Evolutionary conservation across 148 eudicot species (phyloP), one percentile per base, ranked within the genome.

Genomic region (Hydrangea macrophylla): DNA sequence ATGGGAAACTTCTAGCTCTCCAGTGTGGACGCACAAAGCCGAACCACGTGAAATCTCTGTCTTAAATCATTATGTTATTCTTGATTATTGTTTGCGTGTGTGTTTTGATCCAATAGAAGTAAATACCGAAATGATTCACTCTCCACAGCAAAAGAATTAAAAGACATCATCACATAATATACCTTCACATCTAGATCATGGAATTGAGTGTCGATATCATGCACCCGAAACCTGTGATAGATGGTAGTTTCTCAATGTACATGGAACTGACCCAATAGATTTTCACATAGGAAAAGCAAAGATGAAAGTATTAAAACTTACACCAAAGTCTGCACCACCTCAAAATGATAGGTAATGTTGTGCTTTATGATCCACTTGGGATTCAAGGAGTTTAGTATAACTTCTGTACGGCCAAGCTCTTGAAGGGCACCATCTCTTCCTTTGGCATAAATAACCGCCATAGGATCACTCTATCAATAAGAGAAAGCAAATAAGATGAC

Each of bases 401-500:
- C 94, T 87, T 95, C 99, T 31, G 97, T 91, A 45, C 99, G 93
- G 20, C 87, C 88, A 84, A 85, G 73, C 84, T 95, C 99, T 82
- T 89, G 93, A 74, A 95, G 93, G 8, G 79, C 70, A 67, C 96
- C 97, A 80, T 91, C 90, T 77, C 83, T 84, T 82, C 84, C 87
- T 84, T 87, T 91, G 53, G 78, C 51, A 79, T 95, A 95, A 59
- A 87, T 68, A 66, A 91, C 92, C 32, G 81, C 91, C 93, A 95
- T 87, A 45, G 99, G 97, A 76, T 95, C 99, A 79, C 97, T 91
- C 99, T 95, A 83, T 70, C 71, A 75, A 67, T 70, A 68, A 68
- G 71, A 63, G 53, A 76, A 42, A 62, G 67, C 55, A 9, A 25
- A 30, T 56, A 59, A 71, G 62, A 40, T 62, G 27, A 32, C 50